A percentile compares a stretch with the other conserved stretches of the same genome.
phyloP scores from a whole-genome alignment of 2,329 filamentous ascomycete species.

The Setomelanomma holmii region DNA sequence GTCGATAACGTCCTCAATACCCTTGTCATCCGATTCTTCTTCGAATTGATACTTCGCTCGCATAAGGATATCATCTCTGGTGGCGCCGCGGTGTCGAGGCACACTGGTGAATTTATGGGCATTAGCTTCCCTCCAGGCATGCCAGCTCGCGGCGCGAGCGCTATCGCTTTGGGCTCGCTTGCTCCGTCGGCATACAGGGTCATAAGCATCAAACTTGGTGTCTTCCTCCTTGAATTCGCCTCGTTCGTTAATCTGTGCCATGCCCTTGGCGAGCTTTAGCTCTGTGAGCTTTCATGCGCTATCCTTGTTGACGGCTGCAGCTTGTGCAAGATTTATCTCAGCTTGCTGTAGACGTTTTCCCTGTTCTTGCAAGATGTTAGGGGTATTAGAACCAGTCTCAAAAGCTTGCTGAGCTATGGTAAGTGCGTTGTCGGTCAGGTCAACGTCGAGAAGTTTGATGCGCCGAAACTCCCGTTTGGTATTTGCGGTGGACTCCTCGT shows the following conservation, averaged over 20 bases:
- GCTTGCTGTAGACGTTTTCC: neutral
- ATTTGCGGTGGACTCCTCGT: neutral
- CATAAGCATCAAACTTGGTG: neutral
- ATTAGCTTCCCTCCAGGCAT: neutral
- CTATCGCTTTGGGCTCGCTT: neutral
- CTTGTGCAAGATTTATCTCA: neutral
- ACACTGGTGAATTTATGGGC: neutral
- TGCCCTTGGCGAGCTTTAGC: neutral
- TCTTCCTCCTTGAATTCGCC: neutral
- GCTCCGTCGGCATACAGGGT: neutral
- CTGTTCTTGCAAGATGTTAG: neutral
- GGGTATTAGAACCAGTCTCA: neutral
- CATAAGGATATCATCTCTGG: neutral
- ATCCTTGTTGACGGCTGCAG: neutral
- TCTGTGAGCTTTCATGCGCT: neutral
- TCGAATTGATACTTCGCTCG: slow-evolving; percentile 1
- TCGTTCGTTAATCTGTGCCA: neutral
- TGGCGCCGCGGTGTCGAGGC: neutral
- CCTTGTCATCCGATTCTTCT: neutral
- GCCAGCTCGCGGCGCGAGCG: neutral
- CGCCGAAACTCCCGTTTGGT: neutral
- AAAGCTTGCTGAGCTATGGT: neutral
- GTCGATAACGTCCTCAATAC: neutral
- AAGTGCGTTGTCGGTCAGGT: neutral
- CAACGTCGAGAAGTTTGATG: neutral